Conservation (phyloP, 768 basidiomycete species). For the Boletus tylopilopsis region DNA sequence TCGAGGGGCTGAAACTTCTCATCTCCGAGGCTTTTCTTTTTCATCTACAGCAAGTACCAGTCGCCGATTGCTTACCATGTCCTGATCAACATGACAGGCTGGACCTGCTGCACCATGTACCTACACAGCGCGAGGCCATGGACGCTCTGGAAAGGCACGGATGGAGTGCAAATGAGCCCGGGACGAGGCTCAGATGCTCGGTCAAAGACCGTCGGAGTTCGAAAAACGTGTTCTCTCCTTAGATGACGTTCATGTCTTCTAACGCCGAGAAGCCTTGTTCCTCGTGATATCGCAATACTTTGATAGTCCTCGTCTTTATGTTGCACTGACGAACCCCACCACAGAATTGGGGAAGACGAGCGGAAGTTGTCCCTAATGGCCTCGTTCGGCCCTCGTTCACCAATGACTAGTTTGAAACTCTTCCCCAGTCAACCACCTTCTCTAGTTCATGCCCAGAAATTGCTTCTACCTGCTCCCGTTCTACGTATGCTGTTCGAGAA, state of each 20-base stretch:
- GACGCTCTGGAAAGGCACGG: too few relatives aligned
- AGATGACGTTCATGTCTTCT: too few relatives aligned
- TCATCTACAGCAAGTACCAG: not conserved
- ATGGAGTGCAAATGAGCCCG: too few relatives aligned
- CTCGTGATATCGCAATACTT: too few relatives aligned
- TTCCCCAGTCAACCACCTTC: conserved; percentile 65
- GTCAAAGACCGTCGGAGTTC: too few relatives aligned
- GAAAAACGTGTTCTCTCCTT: too few relatives aligned
- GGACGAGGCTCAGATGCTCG: too few relatives aligned
- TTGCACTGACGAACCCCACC: too few relatives aligned
- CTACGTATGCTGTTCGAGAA: conserved; percentile 67
- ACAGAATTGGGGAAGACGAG: too few relatives aligned
- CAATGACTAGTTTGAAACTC: conserved; percentile 50
- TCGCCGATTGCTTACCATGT: not conserved
- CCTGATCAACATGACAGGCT: not conserved
- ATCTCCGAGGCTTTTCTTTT: not conserved
- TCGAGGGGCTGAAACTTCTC: not conserved
- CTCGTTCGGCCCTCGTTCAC: conserved; percentile 55
- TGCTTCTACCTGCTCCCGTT: conserved; percentile 85
- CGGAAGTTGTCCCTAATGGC: too few relatives aligned
- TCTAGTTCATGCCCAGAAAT: conserved; percentile 85
- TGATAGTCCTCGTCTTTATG: too few relatives aligned
- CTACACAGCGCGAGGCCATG: not conserved
- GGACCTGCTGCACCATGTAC: not conserved
- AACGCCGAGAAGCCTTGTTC: too few relatives aligned